Percentiles rank a stretch among this genome's conserved stretches.
phyloP scores from a whole-genome alignment of 2,329 filamentous ascomycete species.

The Zymoseptoria tritici region DNA sequence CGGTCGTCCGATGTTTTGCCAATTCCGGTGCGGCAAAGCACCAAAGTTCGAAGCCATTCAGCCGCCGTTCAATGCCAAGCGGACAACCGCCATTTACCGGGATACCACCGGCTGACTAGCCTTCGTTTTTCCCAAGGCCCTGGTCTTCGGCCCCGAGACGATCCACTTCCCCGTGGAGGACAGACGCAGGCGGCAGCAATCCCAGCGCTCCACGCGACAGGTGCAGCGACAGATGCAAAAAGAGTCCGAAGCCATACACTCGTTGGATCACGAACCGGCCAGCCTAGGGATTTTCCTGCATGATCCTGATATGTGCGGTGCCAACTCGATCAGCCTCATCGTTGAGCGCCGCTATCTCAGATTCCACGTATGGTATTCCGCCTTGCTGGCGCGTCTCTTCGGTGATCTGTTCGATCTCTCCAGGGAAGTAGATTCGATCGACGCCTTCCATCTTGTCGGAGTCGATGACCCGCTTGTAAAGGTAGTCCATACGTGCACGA shows the following conservation, averaged over 20 bases:
- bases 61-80: background rate
- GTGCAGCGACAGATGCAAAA: background rate
- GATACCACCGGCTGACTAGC: background rate
- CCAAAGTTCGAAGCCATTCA: background rate
- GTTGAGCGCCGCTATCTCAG: conserved; percentile 45
- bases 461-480: conserved; percentile 48
- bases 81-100: background rate
- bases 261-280: background rate
- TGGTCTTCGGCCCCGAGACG: background rate
- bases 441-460: conserved; percentile 48
- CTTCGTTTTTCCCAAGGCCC: background rate
- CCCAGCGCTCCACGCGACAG: background rate
- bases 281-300: background rate
- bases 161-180: background rate
- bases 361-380: conserved; percentile 45
- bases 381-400: conserved; percentile 35
- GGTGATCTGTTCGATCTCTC: conserved; percentile 48
- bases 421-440: conserved; percentile 51
- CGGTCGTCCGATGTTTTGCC: background rate
- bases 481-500: conserved; percentile 46
- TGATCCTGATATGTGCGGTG: conserved; percentile 8
- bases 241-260: background rate
- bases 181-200: background rate
- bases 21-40: background rate
- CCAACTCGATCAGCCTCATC: conserved; percentile 42